Conservation (phyloP, 176 grass and related monocot genomes). For the bread wheat (Triticum aestivum) region IWGSC_CS_RefSeq_v2.1 NC_057806.1:610998561-610999060, state of each 20-base stretch:
- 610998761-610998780: slow-evolving; percentile 22
- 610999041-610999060: slow-evolving; percentile 35
- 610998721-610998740: slow-evolving; percentile 44
- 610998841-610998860: slow-evolving; percentile 29
- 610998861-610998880: slow-evolving; percentile 29
- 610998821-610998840: slow-evolving; percentile 51
- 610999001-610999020: slow-evolving; percentile 27
- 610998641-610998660: slow-evolving; percentile 71
- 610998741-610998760: slow-evolving; percentile 37
- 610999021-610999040: slow-evolving; percentile 30
- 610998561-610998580: slow-evolving; percentile 94
- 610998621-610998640: slow-evolving; percentile 76
- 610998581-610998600: slow-evolving; percentile 99
- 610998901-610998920: neutral
- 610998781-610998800: slow-evolving; percentile 9
- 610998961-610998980: slow-evolving; percentile 28
- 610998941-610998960: slow-evolving; percentile 43
- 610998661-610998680: slow-evolving; percentile 36
- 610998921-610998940: slow-evolving; percentile 27
- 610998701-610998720: slow-evolving; percentile 46
- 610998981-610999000: slow-evolving; percentile 27
- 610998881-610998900: slow-evolving; percentile 46
- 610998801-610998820: neutral
- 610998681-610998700: slow-evolving; percentile 37
- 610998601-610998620: slow-evolving; percentile 79